Percentiles rank a stretch among this genome's conserved stretches.
Evolutionary conservation across 2,329 filamentous ascomycete species (phyloP).

Genomic region (Pestalotiopsis sp.): DNA sequence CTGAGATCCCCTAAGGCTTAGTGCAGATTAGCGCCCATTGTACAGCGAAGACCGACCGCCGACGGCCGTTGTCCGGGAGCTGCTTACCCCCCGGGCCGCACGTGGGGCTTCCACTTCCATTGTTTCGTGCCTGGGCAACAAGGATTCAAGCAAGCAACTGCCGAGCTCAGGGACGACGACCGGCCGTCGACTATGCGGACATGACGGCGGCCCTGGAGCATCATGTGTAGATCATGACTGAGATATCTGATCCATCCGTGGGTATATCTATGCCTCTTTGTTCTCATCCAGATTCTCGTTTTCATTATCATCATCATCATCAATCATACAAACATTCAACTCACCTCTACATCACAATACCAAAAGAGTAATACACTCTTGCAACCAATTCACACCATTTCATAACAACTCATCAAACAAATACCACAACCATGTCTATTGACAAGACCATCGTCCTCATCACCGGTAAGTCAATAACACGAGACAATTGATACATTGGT

Average conservation of each 20-base stretch:
- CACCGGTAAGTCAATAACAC: background rate
- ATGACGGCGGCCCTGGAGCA: background rate
- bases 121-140: background rate
- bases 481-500: background rate
- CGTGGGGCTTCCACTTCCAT: background rate
- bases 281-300: background rate
- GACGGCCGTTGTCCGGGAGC: background rate
- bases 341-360: background rate
- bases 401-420: background rate
- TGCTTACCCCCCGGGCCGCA: background rate
- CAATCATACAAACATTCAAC: background rate
- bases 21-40: background rate
- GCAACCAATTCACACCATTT: background rate
- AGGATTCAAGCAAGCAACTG: background rate
- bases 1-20: background rate
- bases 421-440: background rate
- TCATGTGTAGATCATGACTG: background rate
- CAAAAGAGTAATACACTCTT: background rate
- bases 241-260: background rate
- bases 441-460: conserved; percentile 2
- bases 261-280: background rate
- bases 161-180: background rate
- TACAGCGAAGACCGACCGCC: background rate
- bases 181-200: background rate
- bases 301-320: background rate